phyloP scores from a whole-genome alignment of 495 filamentous ascomycete species.

The Tricharina praecox region DNA sequence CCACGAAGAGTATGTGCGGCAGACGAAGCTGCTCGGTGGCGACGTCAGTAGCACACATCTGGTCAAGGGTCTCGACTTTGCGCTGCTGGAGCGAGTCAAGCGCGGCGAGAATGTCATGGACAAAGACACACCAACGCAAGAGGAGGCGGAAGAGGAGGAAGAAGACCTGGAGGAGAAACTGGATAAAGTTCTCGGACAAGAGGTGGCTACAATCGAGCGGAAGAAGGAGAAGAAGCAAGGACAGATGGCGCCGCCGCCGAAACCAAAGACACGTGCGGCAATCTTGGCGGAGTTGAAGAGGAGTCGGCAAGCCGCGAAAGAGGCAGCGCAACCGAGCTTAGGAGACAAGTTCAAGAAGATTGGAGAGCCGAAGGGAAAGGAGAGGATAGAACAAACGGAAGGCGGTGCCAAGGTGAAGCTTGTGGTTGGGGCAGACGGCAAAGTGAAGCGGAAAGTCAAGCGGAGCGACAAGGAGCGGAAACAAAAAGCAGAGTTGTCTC shows the following conservation, averaged over 20 bases:
- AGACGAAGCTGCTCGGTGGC: slow-evolving; percentile 40
- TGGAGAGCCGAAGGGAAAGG: slow-evolving; percentile 33
- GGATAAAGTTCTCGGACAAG: slow-evolving; percentile 52
- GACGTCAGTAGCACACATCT: slow-evolving; percentile 65
- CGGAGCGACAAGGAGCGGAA: slow-evolving; percentile 31
- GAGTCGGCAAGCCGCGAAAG: slow-evolving; percentile 35
- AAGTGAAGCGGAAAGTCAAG: slow-evolving; percentile 69
- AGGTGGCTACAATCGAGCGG: slow-evolving; percentile 41
- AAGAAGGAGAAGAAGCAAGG: slow-evolving; percentile 61
- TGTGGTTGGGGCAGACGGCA: slow-evolving; percentile 70
- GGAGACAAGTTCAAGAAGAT: slow-evolving; percentile 73
- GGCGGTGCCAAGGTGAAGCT: slow-evolving; percentile 67
- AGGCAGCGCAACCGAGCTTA: slow-evolving; percentile 34
- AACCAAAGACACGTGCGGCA: slow-evolving; percentile 41
- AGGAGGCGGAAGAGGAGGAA: slow-evolving; percentile 24
- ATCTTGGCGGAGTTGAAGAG: slow-evolving; percentile 51
- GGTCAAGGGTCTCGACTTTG: slow-evolving; percentile 80
- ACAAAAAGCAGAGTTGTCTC: slow-evolving; percentile 16
- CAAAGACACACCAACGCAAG: slow-evolving; percentile 12
- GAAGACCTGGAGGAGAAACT: slow-evolving; percentile 59
- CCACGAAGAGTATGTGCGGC: slow-evolving; percentile 47
- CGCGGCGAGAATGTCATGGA: slow-evolving; percentile 55
- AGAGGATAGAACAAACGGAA: slow-evolving; percentile 42
- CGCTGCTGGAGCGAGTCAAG: slow-evolving; percentile 54
- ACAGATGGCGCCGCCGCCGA: slow-evolving; percentile 48